Percentiles rank a stretch among this genome's conserved stretches.
These are phyloP conservation scores for Colletotrichum higginsianum DNA, from an alignment of 2,329 filamentous ascomycete genomes.

Conservation along the genomic window DNA sequence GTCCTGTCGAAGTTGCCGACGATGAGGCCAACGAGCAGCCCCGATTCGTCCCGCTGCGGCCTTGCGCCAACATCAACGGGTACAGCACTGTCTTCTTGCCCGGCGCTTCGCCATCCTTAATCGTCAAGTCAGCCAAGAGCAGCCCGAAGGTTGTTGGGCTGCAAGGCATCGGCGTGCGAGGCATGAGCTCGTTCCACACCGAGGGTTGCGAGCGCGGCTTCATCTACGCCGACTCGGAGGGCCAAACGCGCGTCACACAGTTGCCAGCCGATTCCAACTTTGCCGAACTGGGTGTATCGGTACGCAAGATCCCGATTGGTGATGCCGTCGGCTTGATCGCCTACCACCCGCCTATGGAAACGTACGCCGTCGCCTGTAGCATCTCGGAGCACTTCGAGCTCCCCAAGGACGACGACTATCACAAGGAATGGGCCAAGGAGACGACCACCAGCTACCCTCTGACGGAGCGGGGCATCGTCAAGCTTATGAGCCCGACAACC, in stretches of 20 bases:
- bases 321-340: conserved; percentile 80
- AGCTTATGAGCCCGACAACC: conserved; percentile 82
- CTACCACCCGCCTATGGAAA: conserved; percentile 81
- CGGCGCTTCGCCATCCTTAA: conserved; percentile 83
- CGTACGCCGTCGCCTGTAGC: conserved; percentile 84
- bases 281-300: conserved; percentile 81
- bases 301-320: conserved; percentile 79
- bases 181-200: conserved; percentile 83
- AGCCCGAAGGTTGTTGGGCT: conserved; percentile 82
- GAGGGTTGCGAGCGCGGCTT: conserved; percentile 85
- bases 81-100: conserved; percentile 88
- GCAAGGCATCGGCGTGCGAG: conserved; percentile 76
- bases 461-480: conserved; percentile 79
- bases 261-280: conserved; percentile 78
- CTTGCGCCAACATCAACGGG: conserved; percentile 77
- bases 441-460: conserved; percentile 75
- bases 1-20: conserved; percentile 63
- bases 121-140: conserved; percentile 86
- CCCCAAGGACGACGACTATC: conserved; percentile 87
- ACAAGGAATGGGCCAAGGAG: conserved; percentile 85
- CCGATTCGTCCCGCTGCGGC: conserved; percentile 68
- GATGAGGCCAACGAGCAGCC: conserved; percentile 64
- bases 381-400: conserved; percentile 81
- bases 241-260: conserved; percentile 81
- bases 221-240: conserved; percentile 82